Evolutionary conservation across 495 filamentous ascomycete species (phyloP).

Genomic region (Xeromyces bisporus): DNA sequence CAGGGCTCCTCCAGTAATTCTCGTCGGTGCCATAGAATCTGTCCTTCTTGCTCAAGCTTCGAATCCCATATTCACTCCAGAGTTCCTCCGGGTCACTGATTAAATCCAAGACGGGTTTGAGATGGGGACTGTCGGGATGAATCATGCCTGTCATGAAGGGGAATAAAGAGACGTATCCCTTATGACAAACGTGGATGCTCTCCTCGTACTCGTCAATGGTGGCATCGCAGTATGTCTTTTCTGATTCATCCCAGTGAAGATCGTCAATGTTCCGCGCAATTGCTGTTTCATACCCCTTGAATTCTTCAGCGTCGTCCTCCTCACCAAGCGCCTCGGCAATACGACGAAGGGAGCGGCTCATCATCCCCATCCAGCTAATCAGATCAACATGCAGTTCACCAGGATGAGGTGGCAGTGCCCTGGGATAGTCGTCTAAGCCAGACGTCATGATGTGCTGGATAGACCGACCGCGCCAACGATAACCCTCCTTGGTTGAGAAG

Average conservation of each 20-base stretch:
- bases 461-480: constrained; percentile 90
- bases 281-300: constrained; percentile 53
- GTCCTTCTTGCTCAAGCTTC: constrained; percentile 73
- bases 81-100: constrained; percentile 69
- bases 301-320: constrained; percentile 54
- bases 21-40: constrained; percentile 74
- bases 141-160: constrained; percentile 78
- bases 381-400: constrained; percentile 93
- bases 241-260: constrained; percentile 72
- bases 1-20: constrained; percentile 92
- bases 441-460: constrained; percentile 76
- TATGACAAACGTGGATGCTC: constrained; percentile 77
- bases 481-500: constrained; percentile 73
- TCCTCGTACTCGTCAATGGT: constrained; percentile 95
- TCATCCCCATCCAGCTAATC: constrained; percentile 92
- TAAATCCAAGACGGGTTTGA: constrained; percentile 59
- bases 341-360: constrained; percentile 63
- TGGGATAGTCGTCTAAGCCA: constrained; percentile 89
- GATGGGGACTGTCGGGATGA: constrained; percentile 47
- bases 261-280: constrained; percentile 83
- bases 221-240: constrained; percentile 78
- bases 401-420: constrained; percentile 89
- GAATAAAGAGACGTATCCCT: constrained; percentile 88
- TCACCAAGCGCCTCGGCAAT: constrained; percentile 58
- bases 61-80: constrained; percentile 70